Evolutionary conservation across 495 filamentous ascomycete genomes (phyloP).

Genomic region (Copromyces sp.): DNA sequence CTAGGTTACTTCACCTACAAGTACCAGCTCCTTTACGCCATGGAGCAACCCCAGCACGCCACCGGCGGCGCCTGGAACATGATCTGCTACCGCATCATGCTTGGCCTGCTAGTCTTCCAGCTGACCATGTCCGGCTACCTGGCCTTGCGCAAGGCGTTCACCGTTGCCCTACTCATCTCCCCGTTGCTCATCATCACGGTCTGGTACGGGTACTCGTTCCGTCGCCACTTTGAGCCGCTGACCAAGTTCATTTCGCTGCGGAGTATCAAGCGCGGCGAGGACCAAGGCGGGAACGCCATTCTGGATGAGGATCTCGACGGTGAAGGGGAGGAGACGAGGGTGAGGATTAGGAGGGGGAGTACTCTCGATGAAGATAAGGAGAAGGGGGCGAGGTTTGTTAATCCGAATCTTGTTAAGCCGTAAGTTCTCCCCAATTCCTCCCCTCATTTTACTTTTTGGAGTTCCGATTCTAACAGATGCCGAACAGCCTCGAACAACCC

Average conservation of each 20-base stretch:
- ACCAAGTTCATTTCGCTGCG: conserved; percentile 86
- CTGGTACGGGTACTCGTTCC: conserved; percentile 75
- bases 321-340: conserved; percentile 16
- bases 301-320: conserved; percentile 30
- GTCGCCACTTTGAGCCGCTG: conserved; percentile 66
- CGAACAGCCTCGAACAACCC: conserved; percentile 33
- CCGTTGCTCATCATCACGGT: conserved; percentile 70
- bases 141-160: conserved; percentile 61
- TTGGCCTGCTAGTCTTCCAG: conserved; percentile 82
- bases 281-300: conserved; percentile 25
- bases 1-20: conserved; percentile 94
- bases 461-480: conserved; percentile 6
- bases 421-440: conserved; percentile 26
- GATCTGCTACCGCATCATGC: conserved; percentile 79
- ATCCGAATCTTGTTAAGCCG: conserved; percentile 61
- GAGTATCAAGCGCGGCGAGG: conserved; percentile 58
- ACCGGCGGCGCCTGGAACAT: conserved; percentile 92
- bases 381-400: conserved; percentile 55
- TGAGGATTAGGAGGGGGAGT: conserved; percentile 30
- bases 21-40: conserved; percentile 93
- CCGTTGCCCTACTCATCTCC: conserved; percentile 56
- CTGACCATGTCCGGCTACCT: conserved; percentile 82
- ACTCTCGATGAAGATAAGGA: conserved; percentile 59
- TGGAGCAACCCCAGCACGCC: conserved; percentile 94
- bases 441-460: not conserved